Conservation (phyloP, 2,329 filamentous ascomycete species). For the Scedosporium apiospermum region DNA sequence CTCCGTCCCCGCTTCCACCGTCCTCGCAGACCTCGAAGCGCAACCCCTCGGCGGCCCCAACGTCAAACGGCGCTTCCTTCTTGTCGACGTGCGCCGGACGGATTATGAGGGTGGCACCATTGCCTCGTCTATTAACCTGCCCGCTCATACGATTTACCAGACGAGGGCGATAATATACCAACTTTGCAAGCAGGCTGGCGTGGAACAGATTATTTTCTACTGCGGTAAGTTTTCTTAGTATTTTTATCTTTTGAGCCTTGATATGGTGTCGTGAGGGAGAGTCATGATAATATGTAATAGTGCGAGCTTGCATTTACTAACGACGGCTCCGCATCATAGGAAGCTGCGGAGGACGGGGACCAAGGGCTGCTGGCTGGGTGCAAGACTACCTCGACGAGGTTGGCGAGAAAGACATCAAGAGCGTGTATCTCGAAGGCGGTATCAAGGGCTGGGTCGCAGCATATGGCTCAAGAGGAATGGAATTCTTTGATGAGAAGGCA, state of each 20-base stretch:
- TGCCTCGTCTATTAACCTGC: constrained; percentile 45
- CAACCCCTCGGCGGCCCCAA: constrained; percentile 19
- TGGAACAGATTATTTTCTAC: constrained; percentile 43
- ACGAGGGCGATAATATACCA: constrained; percentile 37
- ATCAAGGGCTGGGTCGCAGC: constrained; percentile 46
- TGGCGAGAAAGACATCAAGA: constrained; percentile 31
- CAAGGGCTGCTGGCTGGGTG: constrained; percentile 45
- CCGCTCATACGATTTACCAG: constrained; percentile 44
- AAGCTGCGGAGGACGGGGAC: constrained; percentile 40
- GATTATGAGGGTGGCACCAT: constrained; percentile 54
- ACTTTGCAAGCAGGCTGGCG: constrained; percentile 38
- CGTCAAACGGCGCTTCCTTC: constrained; percentile 26
- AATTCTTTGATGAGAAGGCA: constrained; percentile 35
- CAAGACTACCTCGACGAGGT: constrained; percentile 43
- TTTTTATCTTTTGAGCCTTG: background rate
- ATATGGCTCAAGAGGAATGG: constrained; percentile 36
- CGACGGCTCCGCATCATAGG: constrained; percentile 21
- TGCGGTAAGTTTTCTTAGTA: constrained; percentile 30
- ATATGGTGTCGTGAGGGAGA: background rate
- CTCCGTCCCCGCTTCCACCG: constrained; percentile 27
- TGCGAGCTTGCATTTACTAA: background rate
- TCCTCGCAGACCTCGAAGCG: constrained; percentile 30
- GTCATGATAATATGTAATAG: background rate
- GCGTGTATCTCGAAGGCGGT: constrained; percentile 39
- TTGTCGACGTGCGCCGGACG: constrained; percentile 43